A percentile compares a stretch with the other conserved stretches of the same genome.
Conservation (phyloP, 495 filamentous ascomycete genomes). For the Aspergillus affinis region DNA sequence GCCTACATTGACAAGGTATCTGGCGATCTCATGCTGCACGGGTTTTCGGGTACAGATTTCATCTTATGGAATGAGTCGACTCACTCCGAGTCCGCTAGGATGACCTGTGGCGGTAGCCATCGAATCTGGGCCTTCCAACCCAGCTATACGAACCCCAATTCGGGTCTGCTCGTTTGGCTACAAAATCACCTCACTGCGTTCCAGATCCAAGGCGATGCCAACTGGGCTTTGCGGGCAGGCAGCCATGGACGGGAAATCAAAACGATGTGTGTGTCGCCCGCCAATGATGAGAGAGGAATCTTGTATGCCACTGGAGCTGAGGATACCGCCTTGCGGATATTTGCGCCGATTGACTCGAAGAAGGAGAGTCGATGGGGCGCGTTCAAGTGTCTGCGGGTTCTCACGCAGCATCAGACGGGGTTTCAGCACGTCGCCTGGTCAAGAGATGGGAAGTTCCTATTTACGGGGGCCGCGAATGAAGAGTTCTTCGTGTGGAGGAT, state of each 20-base stretch:
- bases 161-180: conserved; percentile 53
- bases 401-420: conserved; percentile 76
- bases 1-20: conserved; percentile 53
- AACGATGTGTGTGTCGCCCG: conserved; percentile 55
- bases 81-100: conserved; percentile 60
- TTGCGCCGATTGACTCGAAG: conserved; percentile 18
- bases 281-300: conserved; percentile 14
- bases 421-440: conserved; percentile 82
- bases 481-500: conserved; percentile 87
- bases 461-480: conserved; percentile 82
- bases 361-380: conserved; percentile 25
- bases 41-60: conserved; percentile 77
- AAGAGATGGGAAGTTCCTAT: conserved; percentile 60
- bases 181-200: conserved; percentile 43
- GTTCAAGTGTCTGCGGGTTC: conserved; percentile 57
- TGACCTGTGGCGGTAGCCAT: conserved; percentile 83
- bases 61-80: conserved; percentile 72
- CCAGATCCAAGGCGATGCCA: conserved; percentile 46
- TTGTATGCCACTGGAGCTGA: conserved; percentile 81
- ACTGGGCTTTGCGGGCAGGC: conserved; percentile 60
- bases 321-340: conserved; percentile 79
- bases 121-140: conserved; percentile 64
- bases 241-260: conserved; percentile 90
- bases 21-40: conserved; percentile 65
- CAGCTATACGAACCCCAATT: conserved; percentile 21